A percentile compares a stretch with the other conserved stretches of the same genome.
These are phyloP conservation scores for Blastocystis sp. DNA, from an alignment of 352 stramenopile genomes.

Conservation along the genomic window DNA sequence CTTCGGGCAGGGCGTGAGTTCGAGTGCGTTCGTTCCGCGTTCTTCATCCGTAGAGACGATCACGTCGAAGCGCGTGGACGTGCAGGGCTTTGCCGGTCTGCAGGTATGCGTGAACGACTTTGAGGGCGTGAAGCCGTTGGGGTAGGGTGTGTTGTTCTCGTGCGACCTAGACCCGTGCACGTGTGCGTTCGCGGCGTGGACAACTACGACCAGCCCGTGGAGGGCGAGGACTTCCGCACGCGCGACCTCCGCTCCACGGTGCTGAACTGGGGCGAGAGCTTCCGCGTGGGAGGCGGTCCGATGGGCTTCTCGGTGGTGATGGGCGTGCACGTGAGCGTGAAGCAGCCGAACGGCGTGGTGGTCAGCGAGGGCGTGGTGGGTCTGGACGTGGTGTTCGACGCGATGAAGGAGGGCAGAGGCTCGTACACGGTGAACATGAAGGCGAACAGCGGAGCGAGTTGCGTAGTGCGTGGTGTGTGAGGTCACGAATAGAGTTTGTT, in stretches of 20 bases:
- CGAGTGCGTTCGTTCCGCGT: neutral
- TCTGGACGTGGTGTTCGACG: slow-evolving; percentile 18
- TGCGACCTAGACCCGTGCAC: neutral
- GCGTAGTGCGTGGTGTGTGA: neutral
- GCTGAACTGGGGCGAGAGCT: slow-evolving; percentile 57
- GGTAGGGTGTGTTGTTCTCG: neutral
- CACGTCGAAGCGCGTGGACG: slow-evolving; percentile 17
- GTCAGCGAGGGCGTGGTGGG: neutral
- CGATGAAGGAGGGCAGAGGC: slow-evolving; percentile 25
- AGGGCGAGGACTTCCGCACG: neutral
- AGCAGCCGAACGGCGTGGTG: neutral
- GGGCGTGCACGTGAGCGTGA: slow-evolving; percentile 8
- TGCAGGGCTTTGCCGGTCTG: slow-evolving; percentile 27
- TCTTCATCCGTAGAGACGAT: neutral
- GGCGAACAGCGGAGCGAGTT: neutral
- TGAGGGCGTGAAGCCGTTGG: neutral
- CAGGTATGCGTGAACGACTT: slow-evolving; percentile 67
- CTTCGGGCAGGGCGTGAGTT: slow-evolving; percentile 31
- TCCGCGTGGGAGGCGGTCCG: slow-evolving; percentile 21
- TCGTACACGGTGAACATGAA: neutral
- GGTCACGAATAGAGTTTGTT: slow-evolving; percentile 6
- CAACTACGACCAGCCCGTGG: slow-evolving; percentile 20
- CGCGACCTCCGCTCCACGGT: slow-evolving; percentile 14
- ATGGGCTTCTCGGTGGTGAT: slow-evolving; percentile 16
- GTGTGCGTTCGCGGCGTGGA: slow-evolving; percentile 28